These are phyloP conservation scores for Moesziomyces aphidis DNA, from an alignment of 1,284 basidiomycete species.

Conservation along the genomic window DNA sequence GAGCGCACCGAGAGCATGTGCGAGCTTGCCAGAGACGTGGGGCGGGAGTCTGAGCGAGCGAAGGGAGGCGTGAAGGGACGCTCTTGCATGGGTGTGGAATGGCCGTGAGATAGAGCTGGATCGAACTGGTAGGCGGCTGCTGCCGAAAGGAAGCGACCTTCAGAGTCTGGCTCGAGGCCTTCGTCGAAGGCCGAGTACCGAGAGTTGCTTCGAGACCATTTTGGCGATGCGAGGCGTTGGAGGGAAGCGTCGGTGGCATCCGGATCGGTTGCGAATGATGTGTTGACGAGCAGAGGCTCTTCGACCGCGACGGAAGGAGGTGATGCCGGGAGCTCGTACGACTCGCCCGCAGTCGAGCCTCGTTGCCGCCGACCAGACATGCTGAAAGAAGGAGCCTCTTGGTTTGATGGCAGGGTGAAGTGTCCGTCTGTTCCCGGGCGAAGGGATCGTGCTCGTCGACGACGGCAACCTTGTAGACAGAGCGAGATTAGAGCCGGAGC, in stretches of 20 bases:
- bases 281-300: slow-evolving; percentile 22
- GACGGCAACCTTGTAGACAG: too few species aligned
- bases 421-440: too few species aligned
- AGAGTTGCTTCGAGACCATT: slow-evolving; percentile 22
- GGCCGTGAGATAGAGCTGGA: slow-evolving; percentile 1
- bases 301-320: slow-evolving; percentile 16
- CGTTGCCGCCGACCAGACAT: slow-evolving; percentile 18
- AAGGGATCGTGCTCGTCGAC: too few species aligned
- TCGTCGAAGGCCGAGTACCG: slow-evolving; percentile 18
- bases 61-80: slow-evolving; percentile 32
- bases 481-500: too few species aligned
- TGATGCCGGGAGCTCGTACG: slow-evolving; percentile 29
- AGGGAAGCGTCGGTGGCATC: slow-evolving; percentile 27
- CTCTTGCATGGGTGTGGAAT: slow-evolving; percentile 12
- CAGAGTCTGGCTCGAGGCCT: slow-evolving; percentile 4
- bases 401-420: too few species aligned
- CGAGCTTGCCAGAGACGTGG: slow-evolving; percentile 37
- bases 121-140: slow-evolving; percentile 13
- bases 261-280: slow-evolving; percentile 17
- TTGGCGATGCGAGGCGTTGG: slow-evolving; percentile 16
- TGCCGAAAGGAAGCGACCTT: slow-evolving; percentile 6
- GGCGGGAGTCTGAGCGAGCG: slow-evolving; percentile 11
- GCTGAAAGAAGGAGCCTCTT: neutral
- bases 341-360: slow-evolving; percentile 5
- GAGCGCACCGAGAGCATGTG: slow-evolving; percentile 35